Conservation (phyloP, 768 basidiomycete genomes). For the Phaeolepiota aurea region DNA sequence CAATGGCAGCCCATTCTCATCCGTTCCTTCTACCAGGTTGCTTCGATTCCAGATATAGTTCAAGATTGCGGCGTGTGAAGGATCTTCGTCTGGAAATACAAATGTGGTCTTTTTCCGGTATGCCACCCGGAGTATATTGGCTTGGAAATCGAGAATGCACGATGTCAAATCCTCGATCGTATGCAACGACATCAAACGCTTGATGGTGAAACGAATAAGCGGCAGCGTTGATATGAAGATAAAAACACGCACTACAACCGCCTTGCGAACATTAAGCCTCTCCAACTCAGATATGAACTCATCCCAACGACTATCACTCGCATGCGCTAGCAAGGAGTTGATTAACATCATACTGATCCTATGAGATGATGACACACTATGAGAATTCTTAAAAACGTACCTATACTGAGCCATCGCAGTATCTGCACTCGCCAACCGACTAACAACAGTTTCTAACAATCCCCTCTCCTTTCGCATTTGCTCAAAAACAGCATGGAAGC, state of each 20-base stretch:
- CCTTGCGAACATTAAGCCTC: conserved; percentile 68
- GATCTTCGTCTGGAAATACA: conserved; percentile 62
- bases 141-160: conserved; percentile 82
- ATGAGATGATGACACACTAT: conserved; percentile 7
- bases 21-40: conserved; percentile 44
- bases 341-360: conserved; percentile 75
- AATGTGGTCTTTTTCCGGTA: conserved; percentile 75
- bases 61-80: conserved; percentile 46
- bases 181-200: conserved; percentile 81
- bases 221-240: background rate
- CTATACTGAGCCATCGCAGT: conserved; percentile 82
- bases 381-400: too few species aligned
- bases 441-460: conserved; percentile 77
- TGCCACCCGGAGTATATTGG: conserved; percentile 71
- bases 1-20: conserved; percentile 36
- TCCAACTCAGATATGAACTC: conserved; percentile 73
- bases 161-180: conserved; percentile 77
- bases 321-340: conserved; percentile 76
- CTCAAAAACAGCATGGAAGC: conserved; percentile 76
- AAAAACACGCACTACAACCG: conserved; percentile 60
- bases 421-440: conserved; percentile 70
- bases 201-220: conserved; percentile 4
- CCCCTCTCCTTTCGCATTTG: conserved; percentile 70
- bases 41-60: conserved; percentile 63
- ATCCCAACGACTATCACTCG: conserved; percentile 71